Evolutionary conservation across 2,329 filamentous ascomycete genomes (phyloP).

Genomic region (Aureobasidium sp.): DNA sequence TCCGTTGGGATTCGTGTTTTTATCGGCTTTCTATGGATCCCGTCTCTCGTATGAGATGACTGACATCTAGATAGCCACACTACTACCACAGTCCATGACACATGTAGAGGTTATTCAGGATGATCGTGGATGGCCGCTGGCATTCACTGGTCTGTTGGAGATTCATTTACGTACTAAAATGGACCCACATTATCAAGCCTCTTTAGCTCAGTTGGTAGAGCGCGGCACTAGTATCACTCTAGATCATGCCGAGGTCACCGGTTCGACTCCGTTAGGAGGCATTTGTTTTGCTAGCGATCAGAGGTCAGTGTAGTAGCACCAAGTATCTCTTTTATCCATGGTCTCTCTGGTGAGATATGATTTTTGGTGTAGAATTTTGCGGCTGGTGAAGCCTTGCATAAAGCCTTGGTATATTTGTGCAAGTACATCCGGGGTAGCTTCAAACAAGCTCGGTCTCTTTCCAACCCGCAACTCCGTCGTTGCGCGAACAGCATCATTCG

Average conservation of each 20-base stretch:
- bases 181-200: no score
- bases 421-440: neutral
- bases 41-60: no score
- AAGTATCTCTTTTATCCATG: neutral
- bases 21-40: no score
- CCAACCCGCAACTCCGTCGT: neutral
- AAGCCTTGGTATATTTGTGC: neutral
- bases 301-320: no score
- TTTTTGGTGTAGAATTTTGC: neutral
- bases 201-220: constrained; percentile 11
- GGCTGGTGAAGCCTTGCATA: neutral
- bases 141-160: no score
- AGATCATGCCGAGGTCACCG: constrained; percentile 6
- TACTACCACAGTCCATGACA: no score
- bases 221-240: neutral
- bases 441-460: neutral
- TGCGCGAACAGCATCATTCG: neutral
- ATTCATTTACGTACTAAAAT: no score
- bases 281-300: neutral
- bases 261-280: constrained; percentile 7
- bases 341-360: neutral
- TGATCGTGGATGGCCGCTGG: no score
- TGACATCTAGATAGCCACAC: no score
- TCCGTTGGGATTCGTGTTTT: no score
- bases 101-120: no score